Evolutionary conservation across 2,329 filamentous ascomycete genomes (phyloP).

Genomic region (Fusarium burgessii): DNA sequence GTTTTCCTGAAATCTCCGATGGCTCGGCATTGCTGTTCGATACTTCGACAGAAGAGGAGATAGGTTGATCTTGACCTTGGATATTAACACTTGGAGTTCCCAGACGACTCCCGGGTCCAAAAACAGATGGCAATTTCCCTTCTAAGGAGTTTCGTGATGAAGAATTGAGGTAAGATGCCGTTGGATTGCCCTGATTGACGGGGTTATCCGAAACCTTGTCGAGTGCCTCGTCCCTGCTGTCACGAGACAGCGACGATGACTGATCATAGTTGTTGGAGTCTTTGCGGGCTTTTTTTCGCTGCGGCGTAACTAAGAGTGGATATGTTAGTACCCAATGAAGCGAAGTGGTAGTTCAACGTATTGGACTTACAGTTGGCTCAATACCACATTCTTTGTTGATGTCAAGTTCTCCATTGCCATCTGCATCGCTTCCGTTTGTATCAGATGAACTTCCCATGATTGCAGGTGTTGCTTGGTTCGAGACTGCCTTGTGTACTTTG

Average conservation of each 20-base stretch:
- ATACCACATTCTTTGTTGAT: background rate
- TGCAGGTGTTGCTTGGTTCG: background rate
- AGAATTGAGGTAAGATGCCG: background rate
- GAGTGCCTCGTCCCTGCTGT: background rate
- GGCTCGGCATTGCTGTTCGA: background rate
- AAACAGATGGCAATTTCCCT: background rate
- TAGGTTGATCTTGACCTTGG: background rate
- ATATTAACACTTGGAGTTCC: background rate
- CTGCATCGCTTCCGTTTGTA: too few relatives aligned
- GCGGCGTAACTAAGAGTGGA: background rate
- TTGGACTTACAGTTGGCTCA: background rate
- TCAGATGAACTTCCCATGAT: too few relatives aligned
- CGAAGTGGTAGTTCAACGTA: background rate
- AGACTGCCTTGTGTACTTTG: too few relatives aligned
- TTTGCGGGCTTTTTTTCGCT: background rate
- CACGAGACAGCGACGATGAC: background rate
- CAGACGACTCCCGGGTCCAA: background rate
- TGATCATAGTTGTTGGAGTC: background rate
- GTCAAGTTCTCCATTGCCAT: background rate
- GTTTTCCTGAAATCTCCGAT: background rate
- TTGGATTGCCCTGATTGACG: background rate
- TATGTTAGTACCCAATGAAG: background rate
- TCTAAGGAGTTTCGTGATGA: background rate
- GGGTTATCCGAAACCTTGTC: background rate
- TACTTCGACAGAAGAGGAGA: background rate